These are phyloP conservation scores for Alectoria sarmentosa DNA, from an alignment of 495 filamentous ascomycete genomes.

Conservation along the genomic window DNA sequence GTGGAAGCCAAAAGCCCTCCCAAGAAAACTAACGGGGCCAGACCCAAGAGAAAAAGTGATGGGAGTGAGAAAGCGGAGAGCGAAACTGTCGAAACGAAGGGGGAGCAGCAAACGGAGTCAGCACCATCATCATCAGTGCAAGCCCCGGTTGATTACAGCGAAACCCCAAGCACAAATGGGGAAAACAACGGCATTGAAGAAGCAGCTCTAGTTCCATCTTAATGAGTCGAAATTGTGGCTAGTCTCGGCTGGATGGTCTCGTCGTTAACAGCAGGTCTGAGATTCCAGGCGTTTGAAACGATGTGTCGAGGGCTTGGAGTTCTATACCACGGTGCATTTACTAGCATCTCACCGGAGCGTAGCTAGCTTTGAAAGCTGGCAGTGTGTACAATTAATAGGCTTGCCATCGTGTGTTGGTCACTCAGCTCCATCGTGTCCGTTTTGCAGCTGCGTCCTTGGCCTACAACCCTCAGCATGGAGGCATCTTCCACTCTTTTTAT, in stretches of 20 bases:
- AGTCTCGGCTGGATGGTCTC: background rate
- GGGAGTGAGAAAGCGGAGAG: constrained; percentile 17
- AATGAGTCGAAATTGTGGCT: background rate
- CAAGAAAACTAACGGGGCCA: constrained; percentile 25
- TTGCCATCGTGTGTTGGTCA: constrained; percentile 1
- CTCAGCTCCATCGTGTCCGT: background rate
- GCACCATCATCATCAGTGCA: constrained; percentile 9
- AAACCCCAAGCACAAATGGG: constrained; percentile 14
- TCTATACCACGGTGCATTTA: constrained; percentile 14
- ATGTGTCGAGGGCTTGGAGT: constrained; percentile 10
- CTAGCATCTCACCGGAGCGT: constrained; percentile 9
- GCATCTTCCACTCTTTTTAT: background rate
- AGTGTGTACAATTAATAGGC: constrained; percentile 7
- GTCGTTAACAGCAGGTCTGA: background rate
- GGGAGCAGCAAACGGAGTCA: constrained; percentile 15
- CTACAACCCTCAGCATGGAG: background rate
- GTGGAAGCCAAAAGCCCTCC: constrained; percentile 40
- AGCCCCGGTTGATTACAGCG: constrained; percentile 13
- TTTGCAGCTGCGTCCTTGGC: background rate
- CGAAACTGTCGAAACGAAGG: constrained; percentile 17
- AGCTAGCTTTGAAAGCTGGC: constrained; percentile 16
- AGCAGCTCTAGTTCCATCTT: background rate
- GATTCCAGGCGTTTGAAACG: background rate
- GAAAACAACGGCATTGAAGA: constrained; percentile 1
- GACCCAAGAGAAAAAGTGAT: constrained; percentile 23